Evolutionary conservation across 805 yeast genomes (phyloP), one percentile per base, ranked within the genome.

Genomic region (Deakozyma indianensis): DNA sequence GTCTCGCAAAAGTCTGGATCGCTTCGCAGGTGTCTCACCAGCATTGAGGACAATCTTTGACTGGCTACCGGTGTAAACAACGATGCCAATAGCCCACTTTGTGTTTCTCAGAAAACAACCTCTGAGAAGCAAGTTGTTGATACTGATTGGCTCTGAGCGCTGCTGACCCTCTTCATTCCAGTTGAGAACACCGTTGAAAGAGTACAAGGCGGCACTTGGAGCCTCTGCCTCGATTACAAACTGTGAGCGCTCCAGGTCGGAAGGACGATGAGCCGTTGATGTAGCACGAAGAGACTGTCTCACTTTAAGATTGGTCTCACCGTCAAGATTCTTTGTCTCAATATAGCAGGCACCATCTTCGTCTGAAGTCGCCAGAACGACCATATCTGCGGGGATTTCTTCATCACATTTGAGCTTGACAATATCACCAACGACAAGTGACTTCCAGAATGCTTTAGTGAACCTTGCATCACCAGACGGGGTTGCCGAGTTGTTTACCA

Each of bases 31-130:
- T 0, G 92, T 82, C 23, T 73, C 70, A 43, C 92, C 92, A 2
- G 88, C 70, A 58, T 83, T 83, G 50, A 83, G 63, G 79, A 83
- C 78, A 48, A 83, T 79, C 61, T 83, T 83, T 9, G 87, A 71
- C 54, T 83, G 90, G 29, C 62, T 58, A 46, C 94, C 94, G 2
- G 94, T 83, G 58, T 79, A 81, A n/a, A 80, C 70, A 3, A 79
- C 88, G 22, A 77, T 58, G 22, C 90, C 86, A 46, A 83, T 68
- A 2, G 70, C 82, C 87, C 88, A 83, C 51, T 75, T 74, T 2
- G 90, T 80, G 60, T 83, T 83, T 58, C 90, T 68, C 48, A 83
- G 65, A 4, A 83, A 71, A 38, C 80, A 75, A 4, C 92, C 94
- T 61, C 94, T 70, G 43, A 83, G 69, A 40, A 83, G 62, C 43